Evolutionary conservation across 345 rosid species (phyloP).

Genomic region (Eucalyptus curtisii): DNA sequence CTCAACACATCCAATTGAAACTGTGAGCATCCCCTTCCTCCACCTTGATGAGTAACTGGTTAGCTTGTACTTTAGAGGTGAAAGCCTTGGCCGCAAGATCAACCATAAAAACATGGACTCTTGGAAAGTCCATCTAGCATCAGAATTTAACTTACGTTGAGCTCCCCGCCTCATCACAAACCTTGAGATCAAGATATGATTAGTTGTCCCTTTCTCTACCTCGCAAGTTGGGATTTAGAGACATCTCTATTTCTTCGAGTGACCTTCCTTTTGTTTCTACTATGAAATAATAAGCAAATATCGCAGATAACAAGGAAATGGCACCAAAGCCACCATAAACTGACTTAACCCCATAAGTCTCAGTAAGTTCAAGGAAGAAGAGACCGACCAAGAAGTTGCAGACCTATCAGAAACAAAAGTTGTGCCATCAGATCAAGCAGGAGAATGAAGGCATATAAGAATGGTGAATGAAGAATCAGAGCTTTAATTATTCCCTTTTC

Average conservation of each 20-base stretch:
- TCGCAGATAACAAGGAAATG: constrained; percentile 50
- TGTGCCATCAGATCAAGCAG: not conserved
- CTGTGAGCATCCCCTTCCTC: not conserved
- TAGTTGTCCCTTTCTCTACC: not conserved
- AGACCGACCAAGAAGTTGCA: constrained; percentile 78
- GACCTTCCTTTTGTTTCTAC: constrained; percentile 77
- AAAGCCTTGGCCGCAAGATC: not conserved
- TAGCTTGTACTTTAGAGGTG: not conserved
- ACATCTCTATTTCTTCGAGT: constrained; percentile 69
- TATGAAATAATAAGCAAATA: constrained; percentile 31
- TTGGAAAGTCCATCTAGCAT: not conserved
- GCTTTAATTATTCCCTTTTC: not conserved
- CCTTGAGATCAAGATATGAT: not conserved
- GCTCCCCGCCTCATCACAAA: not conserved
- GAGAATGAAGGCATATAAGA: not conserved
- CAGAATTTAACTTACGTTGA: not conserved
- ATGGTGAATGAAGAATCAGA: not conserved
- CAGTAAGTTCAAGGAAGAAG: constrained; percentile 51
- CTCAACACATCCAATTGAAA: not conserved
- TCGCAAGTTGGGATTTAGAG: constrained; percentile 21
- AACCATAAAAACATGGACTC: not conserved
- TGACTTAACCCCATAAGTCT: constrained; percentile 45
- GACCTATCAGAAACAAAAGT: constrained; percentile 18
- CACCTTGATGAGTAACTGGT: not conserved
- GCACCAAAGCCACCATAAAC: constrained; percentile 53